These are phyloP conservation scores for Schwanniomyces polymorphus DNA, from an alignment of 805 yeast genomes.

Conservation along the genomic window DNA sequence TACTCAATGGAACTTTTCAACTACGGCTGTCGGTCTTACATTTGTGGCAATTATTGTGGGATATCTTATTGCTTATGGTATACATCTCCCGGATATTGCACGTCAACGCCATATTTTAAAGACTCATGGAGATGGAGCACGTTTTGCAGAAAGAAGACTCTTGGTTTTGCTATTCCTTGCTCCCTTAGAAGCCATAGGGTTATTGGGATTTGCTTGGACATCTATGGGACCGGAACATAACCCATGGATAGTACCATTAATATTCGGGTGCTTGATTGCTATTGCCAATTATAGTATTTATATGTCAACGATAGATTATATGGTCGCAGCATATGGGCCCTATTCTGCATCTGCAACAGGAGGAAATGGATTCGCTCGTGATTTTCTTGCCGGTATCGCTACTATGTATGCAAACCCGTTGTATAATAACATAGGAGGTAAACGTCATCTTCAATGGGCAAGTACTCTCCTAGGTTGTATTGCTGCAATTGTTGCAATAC, in stretches of 20 bases:
- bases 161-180: slow-evolving; percentile 35
- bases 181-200: slow-evolving; percentile 37
- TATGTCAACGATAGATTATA: slow-evolving; percentile 46
- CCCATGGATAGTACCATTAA: slow-evolving; percentile 44
- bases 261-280: slow-evolving; percentile 36
- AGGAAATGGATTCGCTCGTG: slow-evolving; percentile 44
- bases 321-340: slow-evolving; percentile 43
- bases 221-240: slow-evolving; percentile 34
- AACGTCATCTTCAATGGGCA: slow-evolving; percentile 36
- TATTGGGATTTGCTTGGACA: slow-evolving; percentile 45
- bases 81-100: slow-evolving; percentile 32
- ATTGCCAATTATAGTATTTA: slow-evolving; percentile 41
- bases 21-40: slow-evolving; percentile 25
- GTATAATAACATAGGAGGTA: slow-evolving; percentile 31
- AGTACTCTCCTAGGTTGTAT: slow-evolving; percentile 36
- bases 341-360: slow-evolving; percentile 46
- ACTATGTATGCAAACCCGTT: slow-evolving; percentile 39
- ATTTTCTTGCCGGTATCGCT: slow-evolving; percentile 39
- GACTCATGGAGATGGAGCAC: slow-evolving; percentile 22
- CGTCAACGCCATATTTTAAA: slow-evolving; percentile 25
- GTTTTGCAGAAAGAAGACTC: slow-evolving; percentile 28
- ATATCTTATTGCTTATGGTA: slow-evolving; percentile 32
- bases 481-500: slow-evolving; percentile 32
- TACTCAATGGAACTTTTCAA: slow-evolving; percentile 33
- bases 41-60: slow-evolving; percentile 35